phyloP scores from a whole-genome alignment of 257 asterid genomes.

The Solanum pimpinellifolium region DNA sequence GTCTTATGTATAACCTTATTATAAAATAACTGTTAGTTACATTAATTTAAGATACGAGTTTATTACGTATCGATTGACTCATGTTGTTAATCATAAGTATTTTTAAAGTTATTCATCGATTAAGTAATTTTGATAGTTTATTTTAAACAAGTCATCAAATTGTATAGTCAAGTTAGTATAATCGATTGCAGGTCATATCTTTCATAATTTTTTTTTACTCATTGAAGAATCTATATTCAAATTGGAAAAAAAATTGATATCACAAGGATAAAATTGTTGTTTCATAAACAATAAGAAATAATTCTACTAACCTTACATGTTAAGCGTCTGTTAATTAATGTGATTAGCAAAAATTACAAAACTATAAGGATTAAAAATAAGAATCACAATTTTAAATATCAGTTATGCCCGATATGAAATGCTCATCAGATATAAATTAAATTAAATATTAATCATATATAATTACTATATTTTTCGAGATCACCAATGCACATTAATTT shows the following conservation, averaged over 20 bases:
- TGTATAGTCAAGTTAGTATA: background rate
- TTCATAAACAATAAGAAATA: no score
- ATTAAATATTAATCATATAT: no score
- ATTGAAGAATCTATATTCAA: no score
- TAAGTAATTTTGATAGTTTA: accelerated
- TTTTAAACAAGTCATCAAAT: no score
- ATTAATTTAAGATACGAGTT: no score
- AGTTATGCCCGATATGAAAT: accelerated
- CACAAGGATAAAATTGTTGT: background rate
- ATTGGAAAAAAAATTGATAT: background rate
- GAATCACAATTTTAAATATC: no score
- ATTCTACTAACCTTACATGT: no score
- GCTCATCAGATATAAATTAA: no score
- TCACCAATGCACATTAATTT: background rate
- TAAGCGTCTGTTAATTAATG: accelerated
- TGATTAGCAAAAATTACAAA: no score
- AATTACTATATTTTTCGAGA: background rate
- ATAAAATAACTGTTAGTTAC: no score
- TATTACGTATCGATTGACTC: no score
- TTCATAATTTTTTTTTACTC: background rate
- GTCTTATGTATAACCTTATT: background rate
- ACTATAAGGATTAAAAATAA: no score
- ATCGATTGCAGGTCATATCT: background rate
- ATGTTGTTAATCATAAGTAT: background rate
- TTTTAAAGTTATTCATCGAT: background rate